A percentile compares a stretch with the other conserved stretches of the same genome.
These are phyloP conservation scores for Byssoonygena ceratinophila DNA, from an alignment of 2,329 filamentous ascomycete species.

Conservation along the genomic window DNA sequence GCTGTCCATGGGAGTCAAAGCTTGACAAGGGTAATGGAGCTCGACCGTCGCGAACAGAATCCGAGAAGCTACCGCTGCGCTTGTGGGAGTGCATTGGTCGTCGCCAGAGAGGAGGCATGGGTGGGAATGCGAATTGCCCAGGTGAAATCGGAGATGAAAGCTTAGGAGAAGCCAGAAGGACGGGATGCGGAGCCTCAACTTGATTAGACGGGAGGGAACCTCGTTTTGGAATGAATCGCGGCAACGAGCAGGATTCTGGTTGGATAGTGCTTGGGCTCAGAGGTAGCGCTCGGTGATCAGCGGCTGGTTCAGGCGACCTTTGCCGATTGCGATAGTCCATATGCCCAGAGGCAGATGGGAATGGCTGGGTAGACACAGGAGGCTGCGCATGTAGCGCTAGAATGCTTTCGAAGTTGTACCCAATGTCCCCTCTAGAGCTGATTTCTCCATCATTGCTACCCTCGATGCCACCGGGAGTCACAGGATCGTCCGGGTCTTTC, in stretches of 20 bases:
- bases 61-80: constrained; percentile 75
- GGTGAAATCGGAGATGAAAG: constrained; percentile 13
- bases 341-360: background rate
- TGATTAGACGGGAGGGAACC: constrained; percentile 25
- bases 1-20: constrained; percentile 31
- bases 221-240: constrained; percentile 31
- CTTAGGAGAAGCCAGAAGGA: constrained; percentile 30
- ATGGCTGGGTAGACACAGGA: background rate
- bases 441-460: constrained; percentile 46
- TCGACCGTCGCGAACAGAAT: constrained; percentile 64
- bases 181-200: constrained; percentile 33
- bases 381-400: background rate
- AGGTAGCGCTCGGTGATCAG: background rate
- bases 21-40: constrained; percentile 43
- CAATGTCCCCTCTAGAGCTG: background rate
- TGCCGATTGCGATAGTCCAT: background rate
- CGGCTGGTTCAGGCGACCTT: background rate
- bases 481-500: constrained; percentile 51
- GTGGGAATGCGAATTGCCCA: constrained; percentile 22
- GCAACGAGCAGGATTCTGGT: constrained; percentile 51
- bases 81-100: constrained; percentile 53
- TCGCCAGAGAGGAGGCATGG: constrained; percentile 26
- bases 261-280: constrained; percentile 24
- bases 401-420: background rate
- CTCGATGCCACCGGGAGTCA: constrained; percentile 63